These are phyloP conservation scores for Aspergillus sergii DNA, from an alignment of 2,329 filamentous ascomycete species.

Conservation along the genomic window DNA sequence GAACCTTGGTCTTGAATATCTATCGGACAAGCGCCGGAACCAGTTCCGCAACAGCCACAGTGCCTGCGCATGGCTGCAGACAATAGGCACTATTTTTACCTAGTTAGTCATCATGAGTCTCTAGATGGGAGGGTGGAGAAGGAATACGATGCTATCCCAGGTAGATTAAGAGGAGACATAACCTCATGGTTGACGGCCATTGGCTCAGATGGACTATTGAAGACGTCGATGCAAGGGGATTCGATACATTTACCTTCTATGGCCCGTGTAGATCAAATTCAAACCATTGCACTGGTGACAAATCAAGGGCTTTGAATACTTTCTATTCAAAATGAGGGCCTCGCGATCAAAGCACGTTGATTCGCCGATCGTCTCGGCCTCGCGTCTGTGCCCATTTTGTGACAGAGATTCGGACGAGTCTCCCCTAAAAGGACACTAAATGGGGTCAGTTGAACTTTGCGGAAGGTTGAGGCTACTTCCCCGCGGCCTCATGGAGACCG, in stretches of 20 bases:
- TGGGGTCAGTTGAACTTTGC: constrained; percentile 24
- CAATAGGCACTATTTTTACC: constrained; percentile 16
- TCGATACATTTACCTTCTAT: constrained; percentile 23
- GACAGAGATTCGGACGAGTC: constrained; percentile 29
- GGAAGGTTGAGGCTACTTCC: constrained; percentile 25
- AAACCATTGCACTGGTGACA: constrained; percentile 34
- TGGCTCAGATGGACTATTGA: constrained; percentile 34
- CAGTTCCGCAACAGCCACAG: constrained; percentile 17
- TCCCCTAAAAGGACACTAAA: neutral
- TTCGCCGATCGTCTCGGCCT: constrained; percentile 33
- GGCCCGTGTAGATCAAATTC: constrained; percentile 35
- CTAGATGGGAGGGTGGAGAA: neutral
- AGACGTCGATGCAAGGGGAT: constrained; percentile 38
- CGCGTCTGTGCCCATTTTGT: constrained; percentile 33
- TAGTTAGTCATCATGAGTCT: neutral
- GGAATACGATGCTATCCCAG: neutral
- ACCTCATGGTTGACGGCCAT: constrained; percentile 21
- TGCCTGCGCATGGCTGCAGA: constrained; percentile 17
- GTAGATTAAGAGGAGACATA: neutral
- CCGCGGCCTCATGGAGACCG: constrained; percentile 20
- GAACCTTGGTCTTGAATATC: constrained; percentile 3
- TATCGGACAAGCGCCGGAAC: constrained; percentile 20
- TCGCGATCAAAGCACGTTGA: constrained; percentile 28
- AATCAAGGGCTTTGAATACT: constrained; percentile 35
- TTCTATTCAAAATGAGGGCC: constrained; percentile 10